Evolutionary conservation across 2,329 filamentous ascomycete species (phyloP), one percentile per base, ranked within the genome.

Genomic region (Exophiala dermatitidis): DNA sequence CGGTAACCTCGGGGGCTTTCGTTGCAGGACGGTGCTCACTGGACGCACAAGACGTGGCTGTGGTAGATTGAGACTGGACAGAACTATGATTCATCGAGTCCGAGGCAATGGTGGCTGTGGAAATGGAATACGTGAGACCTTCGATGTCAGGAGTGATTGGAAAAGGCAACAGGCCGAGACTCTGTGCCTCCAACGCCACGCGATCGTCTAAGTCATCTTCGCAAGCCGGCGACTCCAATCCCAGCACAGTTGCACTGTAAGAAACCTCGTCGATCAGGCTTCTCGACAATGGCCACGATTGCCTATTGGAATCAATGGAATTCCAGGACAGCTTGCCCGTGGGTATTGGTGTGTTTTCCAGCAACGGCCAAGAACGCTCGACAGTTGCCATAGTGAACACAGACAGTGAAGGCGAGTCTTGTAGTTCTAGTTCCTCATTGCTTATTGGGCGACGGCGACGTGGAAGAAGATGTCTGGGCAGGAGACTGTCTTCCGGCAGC

Each of bases 211-310:
- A 62, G 53, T 66, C 65, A 51, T 66, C 62, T 60, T 74, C 71
- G 7, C 67, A 65, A 52, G 69, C 64, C 34, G 63, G 62, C n/a
- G 67, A 63, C 26, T 61, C 48, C 31, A 70, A 60, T 2, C 56
- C 60, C 28, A 73, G 67, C 43, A 73, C 70, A 34, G 67, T 64
- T 19, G 50, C 56, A 52, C 69, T 67, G 61, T 73, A 73, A 59
- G 64, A 62, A 46, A 63, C 62, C 52, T 71, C 66, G 52, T 72
- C 70, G 41, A 72, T 56, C 37, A 53, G 44, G 32, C 50, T 58
- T 19, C 50, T 46, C n/a, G 53, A 28, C 30, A 46, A 48, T 30
- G 37, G 53, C 44, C 54, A 58, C 41, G 42, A 9, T 29, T 46
- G 41, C 50, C 56, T 58, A 2, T 53, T 54, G 12, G 49, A 46